These are phyloP conservation scores for Colletotrichum eremochloae DNA, from an alignment of 2,329 filamentous ascomycete genomes.

Conservation along the genomic window DNA sequence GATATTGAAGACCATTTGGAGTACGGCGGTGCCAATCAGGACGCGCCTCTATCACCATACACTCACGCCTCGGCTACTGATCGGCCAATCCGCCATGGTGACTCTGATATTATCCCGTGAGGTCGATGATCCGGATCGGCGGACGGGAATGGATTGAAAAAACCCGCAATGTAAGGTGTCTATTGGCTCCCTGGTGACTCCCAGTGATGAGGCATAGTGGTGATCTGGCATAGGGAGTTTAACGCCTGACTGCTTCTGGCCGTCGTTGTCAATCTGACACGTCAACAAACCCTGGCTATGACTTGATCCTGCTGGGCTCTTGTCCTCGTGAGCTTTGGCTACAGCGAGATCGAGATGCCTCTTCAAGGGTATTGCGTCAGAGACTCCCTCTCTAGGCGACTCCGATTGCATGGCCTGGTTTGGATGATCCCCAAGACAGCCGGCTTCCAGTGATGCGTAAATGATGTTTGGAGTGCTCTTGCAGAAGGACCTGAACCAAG, in stretches of 20 bases:
- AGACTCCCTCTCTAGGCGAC: background rate
- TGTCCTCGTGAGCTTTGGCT: background rate
- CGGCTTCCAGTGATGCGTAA: no score
- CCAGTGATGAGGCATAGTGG: background rate
- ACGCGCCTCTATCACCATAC: background rate
- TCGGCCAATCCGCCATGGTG: background rate
- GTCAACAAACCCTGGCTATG: background rate
- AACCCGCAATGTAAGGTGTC: background rate
- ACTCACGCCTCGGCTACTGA: background rate
- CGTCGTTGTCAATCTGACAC: background rate
- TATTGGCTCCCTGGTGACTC: background rate
- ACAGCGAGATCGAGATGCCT: background rate
- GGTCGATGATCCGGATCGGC: slow-evolving; percentile 1
- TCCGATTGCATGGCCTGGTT: background rate
- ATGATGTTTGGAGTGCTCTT: background rate
- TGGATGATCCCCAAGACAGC: background rate
- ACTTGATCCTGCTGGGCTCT: background rate
- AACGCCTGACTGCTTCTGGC: background rate
- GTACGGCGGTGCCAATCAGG: background rate
- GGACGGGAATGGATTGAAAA: background rate
- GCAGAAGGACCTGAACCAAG: no score
- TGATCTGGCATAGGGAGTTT: background rate
- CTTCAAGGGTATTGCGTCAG: background rate
- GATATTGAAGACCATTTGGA: background rate
- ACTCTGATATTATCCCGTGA: background rate